A percentile compares a stretch with the other conserved stretches of the same genome.
Evolutionary conservation across 2,329 filamentous ascomycete genomes (phyloP).

Genomic region (Daldinia sp.): DNA sequence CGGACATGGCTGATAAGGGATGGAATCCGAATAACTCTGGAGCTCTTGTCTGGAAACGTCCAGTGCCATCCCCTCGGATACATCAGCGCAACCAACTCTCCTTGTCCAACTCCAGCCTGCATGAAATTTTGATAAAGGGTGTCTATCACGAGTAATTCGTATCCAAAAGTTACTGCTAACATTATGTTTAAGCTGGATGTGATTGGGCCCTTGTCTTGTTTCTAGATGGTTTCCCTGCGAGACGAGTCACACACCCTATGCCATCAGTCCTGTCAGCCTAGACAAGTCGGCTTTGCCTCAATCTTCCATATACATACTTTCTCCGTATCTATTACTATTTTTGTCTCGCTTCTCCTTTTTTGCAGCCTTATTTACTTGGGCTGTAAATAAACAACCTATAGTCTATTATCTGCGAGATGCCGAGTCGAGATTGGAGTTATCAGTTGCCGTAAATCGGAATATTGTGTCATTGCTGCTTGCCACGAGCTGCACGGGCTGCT

Average conservation of each 20-base stretch:
- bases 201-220: conserved; percentile 14
- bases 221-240: conserved; percentile 10
- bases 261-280: conserved; percentile 26
- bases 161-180: conserved; percentile 18
- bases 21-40: conserved; percentile 10
- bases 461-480: conserved; percentile 29
- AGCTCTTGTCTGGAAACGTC: conserved; percentile 24
- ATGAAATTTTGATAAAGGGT: conserved; percentile 13
- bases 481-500: conserved; percentile 25
- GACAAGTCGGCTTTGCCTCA: conserved; percentile 22
- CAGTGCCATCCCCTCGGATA: conserved; percentile 16
- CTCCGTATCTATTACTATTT: conserved; percentile 21
- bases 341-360: conserved; percentile 11
- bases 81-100: conserved; percentile 13
- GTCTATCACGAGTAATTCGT: conserved; percentile 28
- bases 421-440: conserved; percentile 30
- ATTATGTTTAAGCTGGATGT: background rate
- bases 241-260: conserved; percentile 15
- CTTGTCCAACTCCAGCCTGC: conserved; percentile 23
- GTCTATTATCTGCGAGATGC: conserved; percentile 14
- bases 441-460: conserved; percentile 34
- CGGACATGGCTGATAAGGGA: conserved; percentile 16
- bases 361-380: conserved; percentile 24
- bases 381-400: background rate
- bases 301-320: conserved; percentile 10